Conservation (phyloP, 768 basidiomycete genomes). For the Amanita rimosa region DNA sequence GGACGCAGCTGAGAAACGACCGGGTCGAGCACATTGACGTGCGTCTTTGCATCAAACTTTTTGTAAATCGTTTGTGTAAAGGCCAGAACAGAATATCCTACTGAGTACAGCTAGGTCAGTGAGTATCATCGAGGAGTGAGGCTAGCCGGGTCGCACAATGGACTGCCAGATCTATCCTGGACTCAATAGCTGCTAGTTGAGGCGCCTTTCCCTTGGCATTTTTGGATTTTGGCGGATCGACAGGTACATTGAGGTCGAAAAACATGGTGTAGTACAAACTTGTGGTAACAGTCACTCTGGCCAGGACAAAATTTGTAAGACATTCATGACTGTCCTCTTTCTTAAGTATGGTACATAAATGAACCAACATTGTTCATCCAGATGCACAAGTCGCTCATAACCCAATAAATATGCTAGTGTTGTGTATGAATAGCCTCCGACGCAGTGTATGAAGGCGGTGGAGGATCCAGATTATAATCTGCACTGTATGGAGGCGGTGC, state of each 20-base stretch:
- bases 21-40: conserved; percentile 50
- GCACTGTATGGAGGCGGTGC: no score
- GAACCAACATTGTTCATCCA: no score
- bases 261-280: no score
- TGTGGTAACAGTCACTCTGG: no score
- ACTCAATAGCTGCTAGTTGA: conserved; percentile 45
- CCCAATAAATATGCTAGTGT: no score
- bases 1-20: conserved; percentile 51
- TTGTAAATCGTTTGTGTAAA: conserved; percentile 65
- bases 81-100: conserved; percentile 79
- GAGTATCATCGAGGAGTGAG: neutral
- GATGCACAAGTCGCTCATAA: no score
- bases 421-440: no score
- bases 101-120: conserved; percentile 26
- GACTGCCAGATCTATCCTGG: conserved; percentile 55
- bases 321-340: no score
- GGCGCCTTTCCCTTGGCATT: conserved; percentile 39
- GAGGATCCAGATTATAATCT: no score
- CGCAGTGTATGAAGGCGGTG: no score
- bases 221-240: conserved; percentile 30
- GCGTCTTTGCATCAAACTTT: conserved; percentile 60
- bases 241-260: conserved; percentile 58
- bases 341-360: no score
- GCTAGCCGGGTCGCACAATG: conserved; percentile 44
- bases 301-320: no score